Base-by-base conservation (phyloP, 768 basidiomycete species). In the Boletus tylopilopsis region DNA sequence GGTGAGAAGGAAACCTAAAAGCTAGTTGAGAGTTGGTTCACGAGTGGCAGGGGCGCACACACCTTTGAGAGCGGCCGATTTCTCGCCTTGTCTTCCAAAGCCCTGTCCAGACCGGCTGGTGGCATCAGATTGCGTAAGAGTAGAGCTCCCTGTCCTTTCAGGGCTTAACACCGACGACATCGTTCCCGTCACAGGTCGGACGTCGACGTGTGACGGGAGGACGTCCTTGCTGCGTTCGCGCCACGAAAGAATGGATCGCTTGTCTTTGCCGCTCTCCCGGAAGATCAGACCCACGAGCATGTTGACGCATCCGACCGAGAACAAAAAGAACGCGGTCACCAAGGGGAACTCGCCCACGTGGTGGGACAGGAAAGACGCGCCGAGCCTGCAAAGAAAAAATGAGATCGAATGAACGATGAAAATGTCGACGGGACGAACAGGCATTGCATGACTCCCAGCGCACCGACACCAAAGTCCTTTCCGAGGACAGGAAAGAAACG, bases 401-500 rank as follows among this genome's bases (percentile, higher is more conserved):
- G 13, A 45, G 29, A 37, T 39, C 36, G 18, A 38, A 40, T 10
- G 35, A 6, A 11, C 2, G 18, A 9, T 19, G 11, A n/a, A 22
- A 39, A 19, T n/a, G 21, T 5, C 9, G 21, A 22, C 4, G 39
- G 25, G 10, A 73, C 84, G 62, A 64, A 88, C 84, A 94, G 74
- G 71, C 82, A 80, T 70, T 95, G 87, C 71, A 94, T 87, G 50
- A 91, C 80, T 16, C 94, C 94, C 16, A 95, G 77, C 18, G 90
- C 81, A 33, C 93, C 94, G 15, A 94, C 75, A 38, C 94, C 93
- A 64, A 94, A 94, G 45, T 80, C 74, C 9, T 75, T 75, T 16
- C 94, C 93, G n/a, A 96, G 81, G 38, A 95, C 85, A 25, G 94
- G 94, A 72, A 95, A 87, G 73, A 81, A 94, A n/a, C 80, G 80